Conservation (phyloP, 208 protist species). For the Acanthamoeba triangularis region DNA sequence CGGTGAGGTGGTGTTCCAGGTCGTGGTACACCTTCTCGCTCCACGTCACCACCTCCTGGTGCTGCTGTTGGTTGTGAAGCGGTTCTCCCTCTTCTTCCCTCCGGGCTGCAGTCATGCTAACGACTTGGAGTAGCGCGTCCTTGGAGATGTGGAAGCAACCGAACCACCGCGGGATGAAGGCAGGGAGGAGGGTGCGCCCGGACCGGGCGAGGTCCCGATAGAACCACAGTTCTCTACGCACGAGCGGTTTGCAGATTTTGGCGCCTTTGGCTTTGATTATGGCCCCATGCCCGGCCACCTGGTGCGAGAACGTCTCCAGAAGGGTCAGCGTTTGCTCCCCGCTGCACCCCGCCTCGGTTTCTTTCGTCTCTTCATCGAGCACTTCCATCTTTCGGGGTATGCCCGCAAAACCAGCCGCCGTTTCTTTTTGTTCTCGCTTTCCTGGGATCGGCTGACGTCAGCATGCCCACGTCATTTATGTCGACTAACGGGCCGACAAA, state of each 20-base stretch:
- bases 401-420: not conserved
- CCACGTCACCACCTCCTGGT: not conserved
- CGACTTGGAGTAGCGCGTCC: not conserved
- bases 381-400: not conserved
- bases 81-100: not conserved
- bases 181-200: not conserved
- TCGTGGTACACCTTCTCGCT: slow-evolving; percentile 61
- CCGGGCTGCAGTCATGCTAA: not conserved
- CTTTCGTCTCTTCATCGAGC: not conserved
- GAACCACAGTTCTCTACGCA: not conserved
- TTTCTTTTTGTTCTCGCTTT: not conserved
- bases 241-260: slow-evolving; percentile 43
- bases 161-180: slow-evolving; percentile 35
- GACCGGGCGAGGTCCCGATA: not conserved
- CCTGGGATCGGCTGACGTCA: not conserved
- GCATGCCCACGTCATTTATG: not conserved
- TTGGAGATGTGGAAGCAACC: slow-evolving; percentile 58
- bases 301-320: slow-evolving; percentile 48
- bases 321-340: not conserved
- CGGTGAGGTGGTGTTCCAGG: slow-evolving; percentile 21
- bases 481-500: too few relatives aligned
- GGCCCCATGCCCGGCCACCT: slow-evolving; percentile 59
- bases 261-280: slow-evolving; percentile 9
- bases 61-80: not conserved
- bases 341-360: not conserved